Conservation (phyloP, 768 basidiomycete species). For the Boletus pseudopeckii region DNA sequence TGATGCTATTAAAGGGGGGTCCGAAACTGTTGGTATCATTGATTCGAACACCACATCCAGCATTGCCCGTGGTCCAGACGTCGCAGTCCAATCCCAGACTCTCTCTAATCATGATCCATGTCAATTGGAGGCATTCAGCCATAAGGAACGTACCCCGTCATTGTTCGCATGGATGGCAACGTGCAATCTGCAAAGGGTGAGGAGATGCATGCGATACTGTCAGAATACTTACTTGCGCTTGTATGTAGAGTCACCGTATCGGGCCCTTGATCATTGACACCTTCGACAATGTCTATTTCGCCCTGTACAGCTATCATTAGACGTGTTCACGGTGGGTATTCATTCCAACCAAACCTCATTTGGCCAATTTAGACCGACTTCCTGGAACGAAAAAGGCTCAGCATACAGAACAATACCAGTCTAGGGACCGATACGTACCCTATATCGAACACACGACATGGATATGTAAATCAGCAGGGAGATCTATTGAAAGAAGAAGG, state of each 20-base stretch:
- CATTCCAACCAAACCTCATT: conserved; percentile 3
- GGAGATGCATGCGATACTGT: not conserved
- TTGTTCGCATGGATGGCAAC: conserved; percentile 21
- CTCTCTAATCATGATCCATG: conserved; percentile 3
- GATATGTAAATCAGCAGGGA: not conserved
- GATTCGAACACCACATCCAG: conserved; percentile 30
- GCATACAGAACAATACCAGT: not conserved
- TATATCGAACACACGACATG: not conserved
- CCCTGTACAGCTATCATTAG: conserved; percentile 11
- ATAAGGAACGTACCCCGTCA: conserved; percentile 27
- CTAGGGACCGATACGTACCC: not conserved
- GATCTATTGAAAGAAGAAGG: not conserved
- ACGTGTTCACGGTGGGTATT: not conserved
- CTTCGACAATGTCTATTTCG: conserved; percentile 30
- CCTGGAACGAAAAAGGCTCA: conserved; percentile 7
- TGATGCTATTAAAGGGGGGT: conserved; percentile 29
- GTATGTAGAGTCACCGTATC: conserved; percentile 29
- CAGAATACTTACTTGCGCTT: conserved; percentile 3
- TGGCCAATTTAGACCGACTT: conserved; percentile 20
- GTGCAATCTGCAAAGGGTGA: conserved; percentile 21
- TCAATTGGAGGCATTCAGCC: not conserved
- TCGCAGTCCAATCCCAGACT: conserved; percentile 22
- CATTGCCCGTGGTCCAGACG: conserved; percentile 20
- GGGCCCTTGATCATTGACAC: conserved; percentile 25
- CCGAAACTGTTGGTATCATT: conserved; percentile 29